A percentile compares a stretch with the other conserved stretches of the same genome.
These are phyloP conservation scores for Pyrus bretschneideri DNA, from an alignment of 306 rosid species.

Conservation along the genomic window DNA sequence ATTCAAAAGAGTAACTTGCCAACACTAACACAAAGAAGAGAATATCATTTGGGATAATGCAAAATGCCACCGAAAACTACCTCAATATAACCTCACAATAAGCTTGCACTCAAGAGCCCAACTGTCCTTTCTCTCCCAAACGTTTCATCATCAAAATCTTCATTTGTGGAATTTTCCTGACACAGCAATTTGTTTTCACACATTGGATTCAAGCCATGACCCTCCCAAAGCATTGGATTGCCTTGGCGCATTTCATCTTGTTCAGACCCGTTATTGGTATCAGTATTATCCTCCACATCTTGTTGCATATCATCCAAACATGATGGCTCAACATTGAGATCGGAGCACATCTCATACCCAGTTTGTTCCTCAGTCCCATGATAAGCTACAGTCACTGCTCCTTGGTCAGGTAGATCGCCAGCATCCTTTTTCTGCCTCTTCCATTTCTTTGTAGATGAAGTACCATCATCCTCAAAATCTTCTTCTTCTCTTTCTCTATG, in stretches of 20 bases:
- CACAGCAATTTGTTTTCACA: conserved; percentile 56
- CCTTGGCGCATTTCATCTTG: conserved; percentile 45
- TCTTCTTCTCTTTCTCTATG: conserved; percentile 99
- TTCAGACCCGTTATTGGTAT: conserved; percentile 46
- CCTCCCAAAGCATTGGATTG: conserved; percentile 54
- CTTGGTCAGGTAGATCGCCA: conserved; percentile 74
- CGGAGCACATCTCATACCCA: conserved; percentile 75
- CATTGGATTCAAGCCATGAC: conserved; percentile 47
- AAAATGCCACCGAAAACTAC: conserved; percentile 34
- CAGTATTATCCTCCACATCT: conserved; percentile 44
- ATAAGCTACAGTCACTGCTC: conserved; percentile 66
- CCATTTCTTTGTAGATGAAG: conserved; percentile 99
- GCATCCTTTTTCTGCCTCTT: conserved; percentile 94
- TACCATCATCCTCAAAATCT: conserved; percentile 99
- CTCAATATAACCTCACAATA: conserved; percentile 54
- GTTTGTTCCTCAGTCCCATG: conserved; percentile 57
- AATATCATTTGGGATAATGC: neutral
- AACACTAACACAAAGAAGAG: neutral
- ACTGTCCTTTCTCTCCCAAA: conserved; percentile 71
- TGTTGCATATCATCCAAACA: conserved; percentile 46
- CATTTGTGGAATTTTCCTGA: conserved; percentile 89
- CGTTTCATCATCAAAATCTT: conserved; percentile 82
- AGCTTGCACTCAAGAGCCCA: conserved; percentile 59
- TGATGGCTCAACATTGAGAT: conserved; percentile 81
- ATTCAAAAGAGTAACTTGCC: neutral